Base-by-base conservation (phyloP, 164 flowering plant species). In the Liriodendron chinense region DNA sequence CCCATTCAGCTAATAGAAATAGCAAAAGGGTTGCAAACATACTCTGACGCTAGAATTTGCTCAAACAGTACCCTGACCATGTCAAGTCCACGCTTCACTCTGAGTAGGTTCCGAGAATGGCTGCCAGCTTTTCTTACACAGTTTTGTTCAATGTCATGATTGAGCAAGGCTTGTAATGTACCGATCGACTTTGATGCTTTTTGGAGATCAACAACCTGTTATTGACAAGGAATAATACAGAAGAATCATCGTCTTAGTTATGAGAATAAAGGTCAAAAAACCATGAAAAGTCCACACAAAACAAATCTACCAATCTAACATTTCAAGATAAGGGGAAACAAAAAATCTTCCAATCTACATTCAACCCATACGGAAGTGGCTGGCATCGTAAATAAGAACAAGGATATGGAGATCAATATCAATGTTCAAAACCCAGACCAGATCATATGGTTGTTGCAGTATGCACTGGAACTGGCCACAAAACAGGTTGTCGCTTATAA, bases 41-140 rank as follows among this genome's bases (percentile, higher is more conserved):
- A 94, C 98, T 89, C 89, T 22, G 90, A 74, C 47, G 71, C 84
- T 48, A 92, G 8, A 75, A 96, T 91, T 79, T 92, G 90, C 80
- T 96, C 94, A 68, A 96, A 96, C 26, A 96, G 84, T 6, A 96
- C 87, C 77, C 84, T 90, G 72, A 94, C 94, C 99, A 96, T 92
- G 76, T 96, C 96, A 5, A 95, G 78, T 18, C 99, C 98, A 61
- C 99, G 94, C 81, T 93, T 93, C 74, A 93, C 98, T 76, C 93
- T 84, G 82, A 96, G 83, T 43, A 96, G 90, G 76, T 94, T 96
- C 78, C 99, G 85, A 7, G 97, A 78, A 82, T 92, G 95, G 82
- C 99, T 96, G 12, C 99, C 97, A 8, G 86, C 89, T 79, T 79
- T 87, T 72, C 79, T 86, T 47, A 92, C 94, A 69, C 83, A 76